Evolutionary conservation across 208 protist genomes (phyloP).

Genomic region (Trypanosomatidae sp.): DNA sequence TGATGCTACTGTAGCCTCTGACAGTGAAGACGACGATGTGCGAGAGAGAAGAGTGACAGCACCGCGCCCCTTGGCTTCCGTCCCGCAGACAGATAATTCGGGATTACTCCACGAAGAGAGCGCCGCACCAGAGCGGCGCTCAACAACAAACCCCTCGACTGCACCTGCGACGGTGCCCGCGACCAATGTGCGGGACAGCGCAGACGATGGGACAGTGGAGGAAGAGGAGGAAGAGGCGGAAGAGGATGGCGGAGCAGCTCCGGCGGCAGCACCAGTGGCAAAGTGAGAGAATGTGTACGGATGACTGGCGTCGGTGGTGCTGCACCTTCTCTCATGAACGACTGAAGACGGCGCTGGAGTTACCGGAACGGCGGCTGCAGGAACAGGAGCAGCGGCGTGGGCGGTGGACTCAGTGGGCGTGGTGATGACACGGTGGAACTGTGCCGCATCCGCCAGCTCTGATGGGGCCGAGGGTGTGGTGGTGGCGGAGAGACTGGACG

Average conservation of each 20-base stretch:
- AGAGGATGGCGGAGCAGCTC: background rate
- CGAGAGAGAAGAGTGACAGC: background rate
- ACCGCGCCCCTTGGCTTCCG: background rate
- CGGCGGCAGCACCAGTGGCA: background rate
- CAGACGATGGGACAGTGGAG: background rate
- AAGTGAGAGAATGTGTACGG: background rate
- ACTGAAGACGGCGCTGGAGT: background rate
- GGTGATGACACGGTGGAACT: background rate
- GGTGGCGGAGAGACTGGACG: background rate
- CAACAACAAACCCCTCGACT: background rate
- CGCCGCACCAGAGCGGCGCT: background rate
- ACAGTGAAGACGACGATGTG: background rate
- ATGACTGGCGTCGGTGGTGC: background rate
- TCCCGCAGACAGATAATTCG: background rate
- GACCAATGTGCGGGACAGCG: background rate
- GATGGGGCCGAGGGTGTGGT: conserved; percentile 11
- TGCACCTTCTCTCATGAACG: conserved; percentile 5
- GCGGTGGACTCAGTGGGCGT: background rate
- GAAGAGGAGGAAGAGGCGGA: conserved; percentile 2
- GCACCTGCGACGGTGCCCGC: background rate
- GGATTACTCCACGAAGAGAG: background rate
- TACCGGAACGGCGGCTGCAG: background rate
- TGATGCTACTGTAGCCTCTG: background rate
- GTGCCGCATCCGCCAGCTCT: background rate
- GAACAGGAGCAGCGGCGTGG: background rate